Conservation (phyloP, 1,284 basidiomycete genomes). For the Peniophora sp. region DNA sequence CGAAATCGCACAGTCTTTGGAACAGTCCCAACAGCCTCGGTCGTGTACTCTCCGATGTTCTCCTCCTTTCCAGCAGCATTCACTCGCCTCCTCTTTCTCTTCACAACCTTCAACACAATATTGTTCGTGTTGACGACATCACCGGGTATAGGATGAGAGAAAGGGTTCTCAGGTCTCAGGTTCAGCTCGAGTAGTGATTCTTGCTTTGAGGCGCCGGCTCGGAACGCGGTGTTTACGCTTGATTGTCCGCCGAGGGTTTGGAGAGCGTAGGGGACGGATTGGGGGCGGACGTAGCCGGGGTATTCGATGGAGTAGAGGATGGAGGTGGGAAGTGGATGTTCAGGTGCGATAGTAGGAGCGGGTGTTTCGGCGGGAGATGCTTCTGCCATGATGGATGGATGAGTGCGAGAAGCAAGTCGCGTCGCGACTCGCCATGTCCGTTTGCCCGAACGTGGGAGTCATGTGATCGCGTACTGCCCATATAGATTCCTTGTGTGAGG, state of each 20-base stretch:
- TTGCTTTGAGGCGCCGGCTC: conserved; percentile 46
- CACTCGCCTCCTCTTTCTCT: conserved; percentile 45
- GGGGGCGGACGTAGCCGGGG: conserved; percentile 70
- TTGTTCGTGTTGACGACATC: conserved; percentile 71
- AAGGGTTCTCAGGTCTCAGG: conserved; percentile 64
- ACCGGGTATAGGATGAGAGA: conserved; percentile 77
- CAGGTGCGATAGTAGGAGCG: conserved; percentile 24
- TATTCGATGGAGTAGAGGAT: conserved; percentile 82
- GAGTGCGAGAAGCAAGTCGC: background rate
- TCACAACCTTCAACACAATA: conserved; percentile 74
- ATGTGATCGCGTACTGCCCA: background rate
- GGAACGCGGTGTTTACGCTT: conserved; percentile 69
- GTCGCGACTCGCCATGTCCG: background rate
- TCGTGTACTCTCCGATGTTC: conserved; percentile 69
- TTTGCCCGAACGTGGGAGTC: conserved; percentile 1
- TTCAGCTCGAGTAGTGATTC: conserved; percentile 68
- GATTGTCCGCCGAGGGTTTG: conserved; percentile 60
- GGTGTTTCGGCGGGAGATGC: background rate
- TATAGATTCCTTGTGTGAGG: too few species aligned
- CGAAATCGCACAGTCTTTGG: conserved; percentile 85
- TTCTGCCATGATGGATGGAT: background rate
- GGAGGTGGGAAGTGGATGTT: conserved; percentile 46
- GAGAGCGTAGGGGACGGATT: conserved; percentile 59
- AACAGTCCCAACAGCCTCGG: conserved; percentile 70
- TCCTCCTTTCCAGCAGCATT: conserved; percentile 22